Evolutionary conservation across 805 yeast species (phyloP), one percentile per base, ranked within the genome.

Genomic region (Torulaspora indica): DNA sequence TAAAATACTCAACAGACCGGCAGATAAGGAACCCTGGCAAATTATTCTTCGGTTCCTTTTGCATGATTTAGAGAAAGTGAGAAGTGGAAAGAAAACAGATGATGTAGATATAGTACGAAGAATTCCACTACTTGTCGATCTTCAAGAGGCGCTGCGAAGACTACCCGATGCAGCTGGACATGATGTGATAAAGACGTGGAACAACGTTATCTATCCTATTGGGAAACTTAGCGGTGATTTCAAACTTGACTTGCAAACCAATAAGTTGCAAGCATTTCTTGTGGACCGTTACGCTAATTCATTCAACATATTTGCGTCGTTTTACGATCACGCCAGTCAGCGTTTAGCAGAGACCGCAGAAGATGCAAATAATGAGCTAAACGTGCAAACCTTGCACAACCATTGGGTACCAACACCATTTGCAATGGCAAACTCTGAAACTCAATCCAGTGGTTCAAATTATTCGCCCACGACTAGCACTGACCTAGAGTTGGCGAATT

Each of bases 261-360:
- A 54, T 5, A 24, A 37, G 5, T 22, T 57, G 39, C 18, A 43
- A 5, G 43, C 39, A 3, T 48, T 54, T 17, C 40, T 51, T 3
- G 38, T 45, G 8, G 54, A 54, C 30, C 46, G 48, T 9, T 50
- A 51, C 38, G 30, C 47, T 8, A 38, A 43, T 13, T 40, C 42
- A 6, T 47, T 47, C 27, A 56, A 57, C 40, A 45, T 57, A n/a
- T 57, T 57, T 45, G 49, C 53, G 10, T 54, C 60, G n/a, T 57
- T 57, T 33, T 57, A 57, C 29, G 59, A 56, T 34, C 47, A 50
- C 34, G 55, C 60, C 3, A 52, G 56, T 37, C 43, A 49, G 17
- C 48, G 51, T 33, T 34, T 57, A 22, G 55, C 55, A 9, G 51
- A 45, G 12, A 40, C 43, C 31, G 48, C 50, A 7, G 46, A 48